A percentile compares a stretch with the other conserved stretches of the same genome.
phyloP scores from a whole-genome alignment of 2,329 filamentous ascomycete species.

The Botrytis medusae region DNA sequence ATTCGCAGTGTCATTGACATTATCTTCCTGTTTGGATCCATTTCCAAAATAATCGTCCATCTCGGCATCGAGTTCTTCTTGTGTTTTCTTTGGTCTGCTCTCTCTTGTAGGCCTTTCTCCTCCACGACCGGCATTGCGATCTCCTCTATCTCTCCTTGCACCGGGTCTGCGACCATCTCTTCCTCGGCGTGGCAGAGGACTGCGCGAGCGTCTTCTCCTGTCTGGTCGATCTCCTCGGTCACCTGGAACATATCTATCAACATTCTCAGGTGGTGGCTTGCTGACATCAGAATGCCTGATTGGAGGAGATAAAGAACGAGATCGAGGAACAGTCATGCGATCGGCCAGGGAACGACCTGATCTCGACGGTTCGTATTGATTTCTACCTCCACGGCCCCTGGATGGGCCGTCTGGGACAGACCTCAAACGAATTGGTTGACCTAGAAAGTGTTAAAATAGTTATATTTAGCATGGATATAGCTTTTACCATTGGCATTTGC shows the following conservation, averaged over 20 bases:
- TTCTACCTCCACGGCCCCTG: slow-evolving; percentile 45
- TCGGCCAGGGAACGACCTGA: slow-evolving; percentile 59
- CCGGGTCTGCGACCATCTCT: slow-evolving; percentile 55
- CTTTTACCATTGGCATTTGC: slow-evolving; percentile 78
- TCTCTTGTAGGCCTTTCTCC: slow-evolving; percentile 49
- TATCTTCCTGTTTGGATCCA: slow-evolving; percentile 43
- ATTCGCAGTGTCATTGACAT: slow-evolving; percentile 35
- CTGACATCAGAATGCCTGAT: slow-evolving; percentile 41
- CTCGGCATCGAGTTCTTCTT: slow-evolving; percentile 90
- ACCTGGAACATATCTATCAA: slow-evolving; percentile 41
- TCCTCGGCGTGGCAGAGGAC: slow-evolving; percentile 54
- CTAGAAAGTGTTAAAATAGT: slow-evolving; percentile 43
- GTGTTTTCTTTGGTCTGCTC: slow-evolving; percentile 71
- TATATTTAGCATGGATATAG: background rate
- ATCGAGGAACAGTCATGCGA: slow-evolving; percentile 58
- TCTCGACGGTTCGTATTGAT: slow-evolving; percentile 58
- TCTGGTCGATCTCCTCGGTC: slow-evolving; percentile 31
- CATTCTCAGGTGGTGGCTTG: slow-evolving; percentile 38
- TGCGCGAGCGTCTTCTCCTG: slow-evolving; percentile 51
- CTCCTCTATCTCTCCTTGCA: slow-evolving; percentile 39
- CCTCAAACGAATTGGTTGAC: slow-evolving; percentile 76
- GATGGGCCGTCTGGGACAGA: slow-evolving; percentile 56
- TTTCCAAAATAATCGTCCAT: slow-evolving; percentile 86
- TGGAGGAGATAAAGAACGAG: slow-evolving; percentile 59
- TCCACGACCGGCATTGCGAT: slow-evolving; percentile 45